Evolutionary conservation across 306 rosid genomes (phyloP), one percentile per base, ranked within the genome.

Genomic region (Lathyrus oleraceus): DNA sequence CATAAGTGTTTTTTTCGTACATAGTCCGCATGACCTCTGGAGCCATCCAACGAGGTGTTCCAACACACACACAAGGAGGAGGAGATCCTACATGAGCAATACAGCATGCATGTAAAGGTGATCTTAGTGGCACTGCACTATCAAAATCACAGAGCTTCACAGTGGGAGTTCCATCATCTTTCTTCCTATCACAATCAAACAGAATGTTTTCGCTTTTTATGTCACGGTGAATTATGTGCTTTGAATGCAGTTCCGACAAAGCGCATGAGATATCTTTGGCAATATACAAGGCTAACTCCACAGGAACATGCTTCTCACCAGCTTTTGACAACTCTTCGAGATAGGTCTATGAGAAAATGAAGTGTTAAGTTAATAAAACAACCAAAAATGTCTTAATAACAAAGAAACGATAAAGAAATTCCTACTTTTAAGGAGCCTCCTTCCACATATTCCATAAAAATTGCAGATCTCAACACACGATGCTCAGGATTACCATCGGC

Each of bases 11-110:
- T 9, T 45, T 71, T 61, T 88, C 32, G 72, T 89, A 86, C 96
- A 91, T 91, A 42, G 96, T 83, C 74, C 25, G 91, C 84, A 95
- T 70, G 68, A 91, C 99, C 82, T 95, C 99, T 35, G 97, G 97
- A 74, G 99, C 97, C 97, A 95, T 91, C 99, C 99, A 95, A 27
- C 91, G 87, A 69, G 97, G 99, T 5, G 99, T 95, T 67, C 99
- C 99, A 67, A 88, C 92, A 82, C 99, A 91, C 56, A 86, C 83
- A 76, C 79, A 81, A 44, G 97, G 84, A 57, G 91, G 87, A 70
- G 92, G 96, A 51, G 87, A 69, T 73, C 99, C 99, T 48, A 79
- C 39, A 48, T 95, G 99, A 30, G 95, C 92, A 30, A 95, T 87
- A 65, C 96, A 89, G 79, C 99, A 95, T 20, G 85, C 83, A 80